Percentiles rank a stretch among this genome's conserved stretches.
Conservation (phyloP, 208 protist genomes). For the Phytomonas sp. region DNA sequence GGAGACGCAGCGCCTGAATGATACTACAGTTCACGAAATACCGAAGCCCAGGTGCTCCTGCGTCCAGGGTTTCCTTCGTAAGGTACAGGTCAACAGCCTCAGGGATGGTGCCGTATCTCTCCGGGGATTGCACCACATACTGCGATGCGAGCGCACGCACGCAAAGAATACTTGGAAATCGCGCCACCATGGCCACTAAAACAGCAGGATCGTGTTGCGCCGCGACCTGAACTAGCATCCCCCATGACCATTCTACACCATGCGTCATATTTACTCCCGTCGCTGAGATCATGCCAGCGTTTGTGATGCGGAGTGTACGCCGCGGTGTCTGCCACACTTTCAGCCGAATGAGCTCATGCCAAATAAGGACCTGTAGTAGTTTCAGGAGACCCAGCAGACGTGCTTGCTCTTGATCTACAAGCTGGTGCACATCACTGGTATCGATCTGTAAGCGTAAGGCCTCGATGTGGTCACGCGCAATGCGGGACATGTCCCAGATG, state of each 20-base stretch:
- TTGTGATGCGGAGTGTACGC: conserved; percentile 23
- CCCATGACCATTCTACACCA: conserved; percentile 20
- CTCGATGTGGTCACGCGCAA: conserved; percentile 19
- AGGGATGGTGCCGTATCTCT: conserved; percentile 40
- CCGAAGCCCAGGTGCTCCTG: conserved; percentile 48
- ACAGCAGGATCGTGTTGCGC: conserved; percentile 54
- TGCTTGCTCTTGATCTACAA: conserved; percentile 32
- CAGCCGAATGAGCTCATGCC: conserved; percentile 65
- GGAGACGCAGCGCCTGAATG: conserved; percentile 60
- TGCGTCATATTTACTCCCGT: background rate
- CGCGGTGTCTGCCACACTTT: conserved; percentile 64
- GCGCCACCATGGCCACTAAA: conserved; percentile 47
- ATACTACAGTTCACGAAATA: conserved; percentile 61
- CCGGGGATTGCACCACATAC: conserved; percentile 34
- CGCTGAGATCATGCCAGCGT: conserved; percentile 17
- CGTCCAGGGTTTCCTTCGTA: conserved; percentile 44
- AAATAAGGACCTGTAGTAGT: conserved; percentile 47
- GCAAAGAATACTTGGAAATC: conserved; percentile 43
- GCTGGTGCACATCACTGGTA: conserved; percentile 16
- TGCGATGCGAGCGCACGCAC: conserved; percentile 26
- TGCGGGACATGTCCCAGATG: conserved; percentile 21
- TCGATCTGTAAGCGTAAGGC: conserved; percentile 13
- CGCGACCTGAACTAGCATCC: conserved; percentile 30
- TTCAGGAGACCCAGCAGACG: conserved; percentile 36
- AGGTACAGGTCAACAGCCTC: conserved; percentile 70